phyloP scores from a whole-genome alignment of 805 yeast genomes.

The Candida cerambycidarum region DNA sequence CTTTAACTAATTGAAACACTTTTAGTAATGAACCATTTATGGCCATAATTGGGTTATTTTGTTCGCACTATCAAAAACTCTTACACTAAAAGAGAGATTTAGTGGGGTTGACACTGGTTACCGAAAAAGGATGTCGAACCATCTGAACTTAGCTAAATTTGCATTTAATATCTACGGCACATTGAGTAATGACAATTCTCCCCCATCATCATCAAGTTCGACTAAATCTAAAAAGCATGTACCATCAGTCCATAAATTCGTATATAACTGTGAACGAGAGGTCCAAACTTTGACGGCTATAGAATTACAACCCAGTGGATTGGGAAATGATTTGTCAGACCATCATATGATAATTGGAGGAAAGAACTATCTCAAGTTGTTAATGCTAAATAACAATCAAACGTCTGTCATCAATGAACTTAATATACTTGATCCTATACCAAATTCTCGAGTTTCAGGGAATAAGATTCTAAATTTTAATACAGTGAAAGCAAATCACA shows the following conservation, averaged over 20 bases:
- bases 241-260: constrained; percentile 14
- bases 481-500: constrained; percentile 35
- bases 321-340: constrained; percentile 9
- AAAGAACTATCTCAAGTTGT: constrained; percentile 36
- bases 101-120: neutral
- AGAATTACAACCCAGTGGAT: constrained; percentile 10
- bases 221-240: constrained; percentile 7
- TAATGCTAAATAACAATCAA: constrained; percentile 33
- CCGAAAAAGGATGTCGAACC: constrained; percentile 4
- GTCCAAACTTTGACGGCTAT: constrained; percentile 25
- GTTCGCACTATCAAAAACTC: neutral
- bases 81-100: neutral
- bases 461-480: constrained; percentile 35
- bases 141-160: constrained; percentile 44
- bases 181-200: constrained; percentile 16
- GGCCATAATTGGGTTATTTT: neutral
- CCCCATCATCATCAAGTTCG: constrained; percentile 18
- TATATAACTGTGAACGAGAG: constrained; percentile 27
- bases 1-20: constrained; percentile 17
- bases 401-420: constrained; percentile 32
- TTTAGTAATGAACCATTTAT: neutral
- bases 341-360: constrained; percentile 43
- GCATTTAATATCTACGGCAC: constrained; percentile 61
- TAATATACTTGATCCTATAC: constrained; percentile 27
- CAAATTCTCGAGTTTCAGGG: constrained; percentile 16